Evolutionary conservation across 2,329 filamentous ascomycete genomes (phyloP).

Genomic region (Sordariomycetes sp.): DNA sequence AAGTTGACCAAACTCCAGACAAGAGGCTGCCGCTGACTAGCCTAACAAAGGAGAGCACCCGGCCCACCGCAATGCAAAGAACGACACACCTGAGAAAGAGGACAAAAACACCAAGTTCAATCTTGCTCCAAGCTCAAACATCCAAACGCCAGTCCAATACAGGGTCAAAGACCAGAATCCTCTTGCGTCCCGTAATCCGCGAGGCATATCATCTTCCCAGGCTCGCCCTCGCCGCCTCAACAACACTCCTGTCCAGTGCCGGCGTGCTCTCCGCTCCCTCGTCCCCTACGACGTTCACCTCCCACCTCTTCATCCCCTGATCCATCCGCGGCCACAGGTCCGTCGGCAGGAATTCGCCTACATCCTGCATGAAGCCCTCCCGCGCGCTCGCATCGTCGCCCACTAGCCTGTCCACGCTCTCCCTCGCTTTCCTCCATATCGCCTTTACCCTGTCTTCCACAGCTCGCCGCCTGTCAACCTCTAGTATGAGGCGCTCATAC

Average conservation of each 20-base stretch:
- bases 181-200: conserved; percentile 1
- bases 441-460: conserved; percentile 64
- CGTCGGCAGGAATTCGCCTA: conserved; percentile 76
- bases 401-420: conserved; percentile 65
- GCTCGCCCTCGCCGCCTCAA: conserved; percentile 1
- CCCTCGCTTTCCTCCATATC: conserved; percentile 68
- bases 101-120: background rate
- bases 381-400: conserved; percentile 63
- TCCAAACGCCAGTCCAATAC: background rate
- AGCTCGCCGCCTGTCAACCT: conserved; percentile 64
- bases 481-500: conserved; percentile 75
- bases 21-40: too few species aligned
- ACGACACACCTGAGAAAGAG: background rate
- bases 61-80: too few species aligned
- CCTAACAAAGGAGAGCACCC: too few species aligned
- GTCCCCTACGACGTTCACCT: conserved; percentile 29
- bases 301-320: conserved; percentile 42
- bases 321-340: conserved; percentile 78
- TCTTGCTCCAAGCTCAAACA: background rate
- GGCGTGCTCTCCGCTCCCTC: conserved; percentile 7
- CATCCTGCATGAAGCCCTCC: conserved; percentile 68
- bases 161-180: background rate
- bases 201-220: background rate
- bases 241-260: background rate
- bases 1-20: too few species aligned